Base-by-base conservation (phyloP, 169 alveolate species). In the Hammondia hammondi region DNA sequence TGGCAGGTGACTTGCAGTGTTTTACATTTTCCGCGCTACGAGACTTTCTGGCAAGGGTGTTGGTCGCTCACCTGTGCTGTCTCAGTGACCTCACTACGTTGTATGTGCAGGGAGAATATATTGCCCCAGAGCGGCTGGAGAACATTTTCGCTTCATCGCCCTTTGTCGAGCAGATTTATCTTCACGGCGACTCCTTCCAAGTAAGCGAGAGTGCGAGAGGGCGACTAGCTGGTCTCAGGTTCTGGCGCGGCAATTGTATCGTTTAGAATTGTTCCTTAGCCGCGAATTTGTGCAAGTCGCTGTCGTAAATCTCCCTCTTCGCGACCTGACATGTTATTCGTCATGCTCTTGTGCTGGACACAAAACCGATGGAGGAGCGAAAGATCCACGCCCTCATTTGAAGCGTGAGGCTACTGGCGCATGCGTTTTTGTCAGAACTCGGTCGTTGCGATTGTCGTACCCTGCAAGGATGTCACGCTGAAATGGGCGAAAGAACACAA, bases 71-170 rank as follows among this genome's bases (percentile, higher is more conserved):
- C 43, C 48, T n/a, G 85, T 24, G 52, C 46, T 73, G 85, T 52
- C 29, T 67, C 35, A 14, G 3, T 67, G 35, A 39, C 43, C 43
- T 39, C 43, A 39, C 43, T 39, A 39, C 43, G 2, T 39, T 27
- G n/a, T 27, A 21, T 61, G n/a, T 45, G 7, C 98, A 98, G 96
- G 99, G 99, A 12, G 99, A 98, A 91, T 98, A 98, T 94, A 97
- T 98, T 46, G 97, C 98, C 43, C 99, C 99, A 21, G 99, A 98
- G 81, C 97, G 97, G 92, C 96, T 98, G 81, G 99, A 98, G 96
- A 96, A 96, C 73, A 97, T 97, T 71, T 98, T 97, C 94, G 32
- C 95, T 46, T 94, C 97, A 90, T 89, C 98, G 12, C 96, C 96
- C 6, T 96, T 93, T 37, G 97, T 98, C 48, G 96, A 94, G 19